Conservation (phyloP, 768 basidiomycete species). For the Leccinum boreale region DNA sequence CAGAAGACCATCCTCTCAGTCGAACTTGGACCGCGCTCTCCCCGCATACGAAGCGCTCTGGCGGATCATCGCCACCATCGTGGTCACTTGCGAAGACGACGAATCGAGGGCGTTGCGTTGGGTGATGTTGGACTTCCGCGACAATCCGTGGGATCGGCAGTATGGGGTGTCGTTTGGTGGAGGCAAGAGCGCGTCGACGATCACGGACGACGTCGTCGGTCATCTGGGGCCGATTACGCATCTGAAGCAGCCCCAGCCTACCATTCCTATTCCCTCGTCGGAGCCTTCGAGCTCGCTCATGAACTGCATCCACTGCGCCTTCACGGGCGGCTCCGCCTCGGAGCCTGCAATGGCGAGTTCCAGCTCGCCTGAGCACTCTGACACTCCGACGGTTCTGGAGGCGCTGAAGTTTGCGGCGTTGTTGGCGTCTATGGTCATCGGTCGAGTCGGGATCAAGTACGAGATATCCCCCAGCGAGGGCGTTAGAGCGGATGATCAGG, state of each 20-base stretch:
- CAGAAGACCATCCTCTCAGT: not conserved
- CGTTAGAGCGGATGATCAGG: conserved; percentile 29
- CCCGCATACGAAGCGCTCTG: conserved; percentile 63
- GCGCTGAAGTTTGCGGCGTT: conserved; percentile 51
- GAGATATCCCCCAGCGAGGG: conserved; percentile 21
- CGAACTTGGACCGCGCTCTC: conserved; percentile 49
- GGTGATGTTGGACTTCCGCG: conserved; percentile 38
- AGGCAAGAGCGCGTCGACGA: conserved; percentile 16
- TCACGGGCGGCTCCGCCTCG: not conserved
- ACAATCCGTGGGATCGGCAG: conserved; percentile 28
- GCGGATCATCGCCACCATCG: conserved; percentile 53
- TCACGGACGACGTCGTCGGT: conserved; percentile 18
- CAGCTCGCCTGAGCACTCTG: conserved; percentile 23
- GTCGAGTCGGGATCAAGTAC: conserved; percentile 30
- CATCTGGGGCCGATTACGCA: conserved; percentile 18
- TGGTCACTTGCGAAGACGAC: conserved; percentile 31
- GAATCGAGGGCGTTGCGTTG: conserved; percentile 13
- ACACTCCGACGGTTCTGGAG: conserved; percentile 41
- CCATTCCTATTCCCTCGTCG: not conserved
- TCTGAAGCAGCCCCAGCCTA: not conserved
- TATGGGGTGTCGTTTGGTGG: conserved; percentile 11
- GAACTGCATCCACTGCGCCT: conserved; percentile 14
- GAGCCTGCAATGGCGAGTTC: not conserved
- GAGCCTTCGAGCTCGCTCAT: conserved; percentile 6
- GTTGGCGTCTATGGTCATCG: conserved; percentile 42